Base-by-base conservation (phyloP, 805 yeast species). In the Candida stauntonica region DNA sequence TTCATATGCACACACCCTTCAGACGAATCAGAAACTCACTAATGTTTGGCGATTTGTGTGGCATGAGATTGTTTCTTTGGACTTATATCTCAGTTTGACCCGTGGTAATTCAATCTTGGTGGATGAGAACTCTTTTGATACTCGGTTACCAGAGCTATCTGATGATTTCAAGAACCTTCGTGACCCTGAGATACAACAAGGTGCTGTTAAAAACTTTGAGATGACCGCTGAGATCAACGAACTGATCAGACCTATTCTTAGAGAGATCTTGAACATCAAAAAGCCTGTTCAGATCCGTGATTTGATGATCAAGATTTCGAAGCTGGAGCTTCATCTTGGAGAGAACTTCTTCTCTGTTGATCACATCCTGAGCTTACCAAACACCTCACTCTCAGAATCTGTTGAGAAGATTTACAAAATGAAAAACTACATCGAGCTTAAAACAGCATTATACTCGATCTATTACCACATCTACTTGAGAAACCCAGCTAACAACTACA, bases 1-100 rank as follows among this genome's bases (percentile, higher is more conserved):
- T 4, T 61, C 60, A 9, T 66, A 70, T 33, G 37, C 45, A 30
- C 45, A 33, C 44, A 50, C 42, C n/a, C 35, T 53, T 7, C 39
- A 38, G 17, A 32, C 53, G 41, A 33, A 62, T 52, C 38, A 39
- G 50, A 42, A 51, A 12, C 29, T 51, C n/a, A 64, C 68, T 19
- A 72, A 75, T 45, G 50, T 77, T 3, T 68, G 75, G 67, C 65
- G 86, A 50, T 78, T 75, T 47, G 66, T 77, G 5, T 80, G 86
- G 86, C 70, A 67, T 51, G 60, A 63, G 19, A 55, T 80, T 30
- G 59, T 74, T 11, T 48, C 70, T 1, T 42, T 63, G 29, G 86
- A 79, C 49, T 45, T 65, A 2, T 59, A 62, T 35, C 73, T 71
- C 38, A 66, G 73, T 15, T 58, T 66, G 41, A 60, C 65, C 6